Evolutionary conservation across 73 alveolate genomes (phyloP).

Genomic region (Uronychia setigera): DNA sequence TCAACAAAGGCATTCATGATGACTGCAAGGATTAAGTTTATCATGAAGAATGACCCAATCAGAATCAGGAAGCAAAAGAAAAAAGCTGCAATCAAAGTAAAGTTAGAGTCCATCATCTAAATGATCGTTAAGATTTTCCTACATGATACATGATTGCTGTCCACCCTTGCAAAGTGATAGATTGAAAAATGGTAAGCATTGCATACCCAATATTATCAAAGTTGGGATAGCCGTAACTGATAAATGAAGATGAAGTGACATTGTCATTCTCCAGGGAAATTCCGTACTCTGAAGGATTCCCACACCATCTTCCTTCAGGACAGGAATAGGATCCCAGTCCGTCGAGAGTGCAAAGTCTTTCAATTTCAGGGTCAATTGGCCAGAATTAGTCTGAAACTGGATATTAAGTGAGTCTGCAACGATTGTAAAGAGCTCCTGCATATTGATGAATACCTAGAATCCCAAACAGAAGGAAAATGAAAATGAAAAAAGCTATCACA

Average conservation of each 20-base stretch:
- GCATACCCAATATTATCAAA: slow-evolving; percentile 70
- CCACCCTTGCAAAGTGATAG: slow-evolving; percentile 79
- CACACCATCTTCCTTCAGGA: slow-evolving; percentile 25
- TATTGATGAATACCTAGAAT: slow-evolving; percentile 45
- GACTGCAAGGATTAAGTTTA: slow-evolving; percentile 30
- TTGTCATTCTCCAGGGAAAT: too few relatives aligned
- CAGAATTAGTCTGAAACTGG: too few relatives aligned
- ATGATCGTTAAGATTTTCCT: slow-evolving; percentile 34
- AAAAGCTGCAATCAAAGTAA: slow-evolving; percentile 5
- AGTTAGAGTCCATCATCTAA: slow-evolving; percentile 34
- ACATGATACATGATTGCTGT: too few relatives aligned
- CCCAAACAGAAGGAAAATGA: slow-evolving; percentile 41
- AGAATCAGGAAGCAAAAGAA: slow-evolving; percentile 13
- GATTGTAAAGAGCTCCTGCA: slow-evolving; percentile 19
- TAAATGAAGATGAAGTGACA: slow-evolving; percentile 3
- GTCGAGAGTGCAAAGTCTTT: too few relatives aligned
- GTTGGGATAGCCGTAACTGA: slow-evolving; percentile 58
- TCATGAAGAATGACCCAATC: slow-evolving; percentile 19
- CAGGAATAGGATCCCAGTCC: too few relatives aligned
- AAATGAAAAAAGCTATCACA: too few relatives aligned
- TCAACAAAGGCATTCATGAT: too few relatives aligned
- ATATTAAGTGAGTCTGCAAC: slow-evolving; percentile 37
- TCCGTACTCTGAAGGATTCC: neutral
- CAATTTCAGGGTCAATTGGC: too few relatives aligned
- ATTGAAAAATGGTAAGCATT: slow-evolving; percentile 65